These are phyloP conservation scores for Herpotrichia juniperi DNA, from an alignment of 2,329 filamentous ascomycete genomes.

Conservation along the genomic window DNA sequence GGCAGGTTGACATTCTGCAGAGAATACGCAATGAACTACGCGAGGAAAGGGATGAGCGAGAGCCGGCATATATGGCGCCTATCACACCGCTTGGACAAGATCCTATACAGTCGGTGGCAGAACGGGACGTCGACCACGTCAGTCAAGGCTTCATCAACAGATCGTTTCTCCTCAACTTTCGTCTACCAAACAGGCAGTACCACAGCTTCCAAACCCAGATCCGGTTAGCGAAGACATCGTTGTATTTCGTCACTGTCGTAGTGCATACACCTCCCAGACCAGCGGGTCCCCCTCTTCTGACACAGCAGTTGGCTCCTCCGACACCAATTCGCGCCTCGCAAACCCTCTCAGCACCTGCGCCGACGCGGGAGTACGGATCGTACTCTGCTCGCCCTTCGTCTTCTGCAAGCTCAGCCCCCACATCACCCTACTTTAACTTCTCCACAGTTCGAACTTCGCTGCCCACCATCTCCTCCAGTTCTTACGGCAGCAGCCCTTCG, in stretches of 20 bases:
- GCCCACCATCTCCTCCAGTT: constrained; percentile 39
- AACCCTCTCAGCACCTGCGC: constrained; percentile 32
- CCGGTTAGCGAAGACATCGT: constrained; percentile 49
- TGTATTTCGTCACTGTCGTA: constrained; percentile 54
- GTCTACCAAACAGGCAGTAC: constrained; percentile 37
- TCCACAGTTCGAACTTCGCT: constrained; percentile 42
- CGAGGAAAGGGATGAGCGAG: constrained; percentile 53
- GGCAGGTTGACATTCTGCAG: constrained; percentile 51
- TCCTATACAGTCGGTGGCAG: constrained; percentile 47
- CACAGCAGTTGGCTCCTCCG: constrained; percentile 40
- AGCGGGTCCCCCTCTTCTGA: constrained; percentile 36
- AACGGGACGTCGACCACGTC: constrained; percentile 51
- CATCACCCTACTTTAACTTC: constrained; percentile 43
- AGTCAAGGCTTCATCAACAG: constrained; percentile 52
- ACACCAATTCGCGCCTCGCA: constrained; percentile 35
- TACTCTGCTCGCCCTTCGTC: constrained; percentile 34
- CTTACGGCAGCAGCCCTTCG: constrained; percentile 40
- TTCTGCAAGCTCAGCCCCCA: constrained; percentile 40
- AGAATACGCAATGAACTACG: constrained; percentile 52
- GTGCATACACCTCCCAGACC: constrained; percentile 33
- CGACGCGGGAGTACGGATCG: constrained; percentile 33
- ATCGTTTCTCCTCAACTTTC: constrained; percentile 49
- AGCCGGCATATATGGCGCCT: constrained; percentile 58
- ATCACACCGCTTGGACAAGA: constrained; percentile 53
- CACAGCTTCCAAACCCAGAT: constrained; percentile 44